A percentile compares a stretch with the other conserved stretches of the same genome.
These are phyloP conservation scores for Keithomyces neogunnii DNA, from an alignment of 2,329 filamentous ascomycete genomes.

Conservation along the genomic window DNA sequence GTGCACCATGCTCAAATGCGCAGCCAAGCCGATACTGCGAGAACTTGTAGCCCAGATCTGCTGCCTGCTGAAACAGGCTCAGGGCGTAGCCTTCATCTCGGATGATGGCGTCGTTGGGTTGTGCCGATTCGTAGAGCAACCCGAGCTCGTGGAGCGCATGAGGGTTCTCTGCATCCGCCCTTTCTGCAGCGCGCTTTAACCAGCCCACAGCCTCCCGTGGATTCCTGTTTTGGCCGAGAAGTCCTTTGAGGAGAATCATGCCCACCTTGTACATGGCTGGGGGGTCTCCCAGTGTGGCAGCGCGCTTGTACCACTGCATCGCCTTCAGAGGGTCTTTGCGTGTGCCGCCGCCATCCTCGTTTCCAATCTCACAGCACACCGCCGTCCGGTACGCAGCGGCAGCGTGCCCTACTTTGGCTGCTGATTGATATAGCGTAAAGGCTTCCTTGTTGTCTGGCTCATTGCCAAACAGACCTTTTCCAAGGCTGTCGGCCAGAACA, in stretches of 20 bases:
- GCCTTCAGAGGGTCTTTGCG: slow-evolving; percentile 86
- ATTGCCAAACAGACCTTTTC: slow-evolving; percentile 69
- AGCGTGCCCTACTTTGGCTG: slow-evolving; percentile 80
- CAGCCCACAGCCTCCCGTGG: slow-evolving; percentile 80
- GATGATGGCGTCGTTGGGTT: slow-evolving; percentile 62
- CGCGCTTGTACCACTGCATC: slow-evolving; percentile 96
- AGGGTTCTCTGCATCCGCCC: slow-evolving; percentile 81
- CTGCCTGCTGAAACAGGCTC: slow-evolving; percentile 77
- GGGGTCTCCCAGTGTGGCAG: slow-evolving; percentile 80
- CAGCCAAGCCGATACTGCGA: slow-evolving; percentile 85
- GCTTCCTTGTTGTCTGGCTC: slow-evolving; percentile 85
- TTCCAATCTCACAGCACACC: slow-evolving; percentile 93
- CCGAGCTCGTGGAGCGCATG: slow-evolving; percentile 89
- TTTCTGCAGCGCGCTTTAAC: slow-evolving; percentile 87
- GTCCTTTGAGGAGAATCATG: slow-evolving; percentile 87
- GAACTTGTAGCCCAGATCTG: slow-evolving; percentile 87
- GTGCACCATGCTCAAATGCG: slow-evolving; percentile 79
- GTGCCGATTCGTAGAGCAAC: slow-evolving; percentile 55
- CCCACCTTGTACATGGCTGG: slow-evolving; percentile 98
- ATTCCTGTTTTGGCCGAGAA: slow-evolving; percentile 80
- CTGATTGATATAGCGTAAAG: slow-evolving; percentile 86
- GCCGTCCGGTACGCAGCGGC: slow-evolving; percentile 88
- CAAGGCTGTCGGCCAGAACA: slow-evolving; percentile 81
- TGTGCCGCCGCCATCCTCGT: slow-evolving; percentile 89
- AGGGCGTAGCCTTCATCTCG: slow-evolving; percentile 75